A percentile compares a stretch with the other conserved stretches of the same genome.
These are phyloP conservation scores for Lepraria neglecta DNA, from an alignment of 495 filamentous ascomycete genomes.

Conservation along the genomic window DNA sequence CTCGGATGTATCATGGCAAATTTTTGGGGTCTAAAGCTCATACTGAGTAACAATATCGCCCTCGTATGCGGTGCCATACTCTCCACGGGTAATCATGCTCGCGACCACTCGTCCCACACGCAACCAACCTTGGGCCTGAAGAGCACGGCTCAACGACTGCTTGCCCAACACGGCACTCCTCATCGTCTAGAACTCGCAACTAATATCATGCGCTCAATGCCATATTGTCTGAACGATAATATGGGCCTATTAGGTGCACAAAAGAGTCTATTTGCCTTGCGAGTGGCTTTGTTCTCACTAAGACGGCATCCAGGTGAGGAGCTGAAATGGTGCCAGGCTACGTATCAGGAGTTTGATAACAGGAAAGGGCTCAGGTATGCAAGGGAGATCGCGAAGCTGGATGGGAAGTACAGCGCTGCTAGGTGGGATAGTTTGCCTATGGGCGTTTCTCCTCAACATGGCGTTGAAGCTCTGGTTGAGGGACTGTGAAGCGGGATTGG, in stretches of 20 bases:
- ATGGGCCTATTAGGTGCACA: conserved; percentile 22
- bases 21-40: neutral
- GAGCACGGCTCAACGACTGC: neutral
- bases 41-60: conserved; percentile 3
- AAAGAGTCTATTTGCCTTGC: conserved; percentile 20
- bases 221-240: conserved; percentile 16
- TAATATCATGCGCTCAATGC: conserved; percentile 22
- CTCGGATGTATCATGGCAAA: neutral
- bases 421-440: neutral
- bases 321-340: conserved; percentile 21
- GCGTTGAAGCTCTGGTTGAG: neutral
- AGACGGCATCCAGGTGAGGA: conserved; percentile 13
- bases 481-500: neutral
- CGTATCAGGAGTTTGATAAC: conserved; percentile 12
- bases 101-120: too few relatives aligned
- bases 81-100: neutral
- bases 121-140: neutral
- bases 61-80: conserved; percentile 2
- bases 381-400: conserved; percentile 17
- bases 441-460: neutral
- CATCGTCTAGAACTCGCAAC: conserved; percentile 19
- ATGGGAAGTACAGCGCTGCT: conserved; percentile 4
- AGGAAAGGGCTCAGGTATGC: conserved; percentile 22
- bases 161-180: neutral
- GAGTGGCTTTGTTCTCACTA: conserved; percentile 15